These are phyloP conservation scores for Pneumocystis wakefieldiae DNA, from an alignment of 1,139 yeast genomes.

Conservation along the genomic window DNA sequence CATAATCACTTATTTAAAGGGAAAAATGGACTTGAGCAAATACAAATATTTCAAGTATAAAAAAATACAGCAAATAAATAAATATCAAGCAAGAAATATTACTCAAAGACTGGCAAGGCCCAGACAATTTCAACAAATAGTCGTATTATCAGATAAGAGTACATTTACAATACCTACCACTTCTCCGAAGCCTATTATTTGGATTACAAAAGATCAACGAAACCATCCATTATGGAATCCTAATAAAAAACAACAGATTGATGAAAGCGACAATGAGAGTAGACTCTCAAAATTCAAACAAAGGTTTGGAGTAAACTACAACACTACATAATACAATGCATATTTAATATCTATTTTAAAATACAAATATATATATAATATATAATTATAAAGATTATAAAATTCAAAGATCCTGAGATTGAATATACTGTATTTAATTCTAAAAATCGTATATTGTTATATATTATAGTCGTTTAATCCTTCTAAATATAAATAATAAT, in stretches of 20 bases:
- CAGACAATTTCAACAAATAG: slow-evolving; percentile 6
- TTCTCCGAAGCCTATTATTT: slow-evolving; percentile 8
- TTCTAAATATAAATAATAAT: background rate
- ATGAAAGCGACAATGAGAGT: slow-evolving; percentile 8
- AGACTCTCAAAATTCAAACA: slow-evolving; percentile 7
- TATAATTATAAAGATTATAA: too few relatives aligned
- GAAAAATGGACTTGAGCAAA: background rate
- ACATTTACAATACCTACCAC: slow-evolving; percentile 9
- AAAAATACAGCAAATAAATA: background rate
- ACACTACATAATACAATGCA: background rate
- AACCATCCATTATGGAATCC: slow-evolving; percentile 11
- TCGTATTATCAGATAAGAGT: slow-evolving; percentile 10
- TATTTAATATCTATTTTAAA: background rate
- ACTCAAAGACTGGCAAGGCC: slow-evolving; percentile 5
- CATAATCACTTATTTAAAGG: background rate
- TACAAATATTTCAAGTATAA: background rate
- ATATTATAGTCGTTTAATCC: background rate
- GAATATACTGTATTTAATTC: background rate
- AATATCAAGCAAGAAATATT: background rate
- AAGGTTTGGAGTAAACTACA: slow-evolving; percentile 5
- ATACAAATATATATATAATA: background rate
- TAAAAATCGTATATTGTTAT: background rate
- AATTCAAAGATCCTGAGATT: background rate
- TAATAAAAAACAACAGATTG: background rate
- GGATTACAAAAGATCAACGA: slow-evolving; percentile 9